phyloP scores from a whole-genome alignment of 345 rosid genomes.

The Trapa bicornis region DNA sequence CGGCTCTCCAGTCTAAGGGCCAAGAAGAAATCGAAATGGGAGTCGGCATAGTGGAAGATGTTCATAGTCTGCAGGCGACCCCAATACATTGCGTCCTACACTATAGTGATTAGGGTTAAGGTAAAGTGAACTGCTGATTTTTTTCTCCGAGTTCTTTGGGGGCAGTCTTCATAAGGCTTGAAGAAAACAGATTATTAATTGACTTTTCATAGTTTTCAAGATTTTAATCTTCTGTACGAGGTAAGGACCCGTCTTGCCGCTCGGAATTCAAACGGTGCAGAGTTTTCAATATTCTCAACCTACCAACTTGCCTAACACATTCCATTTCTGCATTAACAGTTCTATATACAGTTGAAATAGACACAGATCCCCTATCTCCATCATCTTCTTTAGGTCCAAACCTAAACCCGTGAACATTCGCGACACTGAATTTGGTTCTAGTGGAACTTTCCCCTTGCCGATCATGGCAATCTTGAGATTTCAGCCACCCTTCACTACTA shows the following conservation, averaged over 20 bases:
- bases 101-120: too few relatives aligned
- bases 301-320: slow-evolving; percentile 3
- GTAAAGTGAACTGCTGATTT: not conserved
- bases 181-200: too few relatives aligned
- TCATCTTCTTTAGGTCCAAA: not conserved
- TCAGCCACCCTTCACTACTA: not conserved
- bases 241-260: not conserved
- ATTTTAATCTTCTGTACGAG: not conserved
- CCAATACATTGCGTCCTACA: too few relatives aligned
- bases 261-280: slow-evolving; percentile 4
- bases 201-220: too few relatives aligned
- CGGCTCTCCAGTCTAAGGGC: too few relatives aligned
- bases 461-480: not conserved
- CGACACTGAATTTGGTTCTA: not conserved
- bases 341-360: not conserved
- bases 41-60: too few relatives aligned
- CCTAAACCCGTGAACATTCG: not conserved
- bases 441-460: not conserved
- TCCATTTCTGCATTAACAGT: not conserved
- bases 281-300: slow-evolving; percentile 15
- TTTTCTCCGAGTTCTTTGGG: slow-evolving; percentile 27
- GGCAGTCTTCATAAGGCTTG: too few relatives aligned
- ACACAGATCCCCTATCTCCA: not conserved
- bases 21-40: too few relatives aligned
- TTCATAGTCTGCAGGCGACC: too few relatives aligned